phyloP scores from a whole-genome alignment of 306 rosid species.

The Inga laurina region DNA sequence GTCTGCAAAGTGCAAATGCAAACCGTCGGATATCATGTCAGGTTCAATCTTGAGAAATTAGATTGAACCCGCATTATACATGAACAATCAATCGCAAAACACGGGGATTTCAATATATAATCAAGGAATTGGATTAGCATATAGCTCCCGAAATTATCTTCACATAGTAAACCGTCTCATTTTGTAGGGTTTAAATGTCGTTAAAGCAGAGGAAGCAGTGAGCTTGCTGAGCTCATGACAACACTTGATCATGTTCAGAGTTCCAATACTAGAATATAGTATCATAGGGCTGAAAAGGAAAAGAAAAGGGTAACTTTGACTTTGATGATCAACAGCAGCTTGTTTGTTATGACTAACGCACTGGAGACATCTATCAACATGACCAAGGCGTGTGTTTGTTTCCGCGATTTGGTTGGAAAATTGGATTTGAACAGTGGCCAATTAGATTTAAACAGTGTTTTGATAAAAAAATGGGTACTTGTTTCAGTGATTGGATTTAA shows the following conservation, averaged over 20 bases:
- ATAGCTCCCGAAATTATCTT: neutral
- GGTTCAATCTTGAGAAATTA: neutral
- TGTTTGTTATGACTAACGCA: neutral
- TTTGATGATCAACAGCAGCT: neutral
- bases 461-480: too few species aligned
- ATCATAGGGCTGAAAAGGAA: too few species aligned
- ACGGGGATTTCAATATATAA: neutral
- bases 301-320: too few species aligned
- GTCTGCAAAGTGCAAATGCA: neutral
- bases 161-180: neutral
- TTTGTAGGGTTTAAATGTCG: neutral
- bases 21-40: neutral
- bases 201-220: neutral
- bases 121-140: neutral
- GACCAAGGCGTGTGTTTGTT: neutral
- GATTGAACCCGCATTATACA: neutral
- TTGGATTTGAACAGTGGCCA: too few species aligned
- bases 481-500: too few species aligned
- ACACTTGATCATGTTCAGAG: neutral
- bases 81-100: neutral
- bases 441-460: too few species aligned
- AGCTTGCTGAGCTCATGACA: neutral
- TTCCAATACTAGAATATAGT: neutral
- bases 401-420: too few species aligned
- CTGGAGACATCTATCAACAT: constrained; percentile 6